Evolutionary conservation across 495 filamentous ascomycete genomes (phyloP).

Genomic region (Pyrenopolyporus hunteri): DNA sequence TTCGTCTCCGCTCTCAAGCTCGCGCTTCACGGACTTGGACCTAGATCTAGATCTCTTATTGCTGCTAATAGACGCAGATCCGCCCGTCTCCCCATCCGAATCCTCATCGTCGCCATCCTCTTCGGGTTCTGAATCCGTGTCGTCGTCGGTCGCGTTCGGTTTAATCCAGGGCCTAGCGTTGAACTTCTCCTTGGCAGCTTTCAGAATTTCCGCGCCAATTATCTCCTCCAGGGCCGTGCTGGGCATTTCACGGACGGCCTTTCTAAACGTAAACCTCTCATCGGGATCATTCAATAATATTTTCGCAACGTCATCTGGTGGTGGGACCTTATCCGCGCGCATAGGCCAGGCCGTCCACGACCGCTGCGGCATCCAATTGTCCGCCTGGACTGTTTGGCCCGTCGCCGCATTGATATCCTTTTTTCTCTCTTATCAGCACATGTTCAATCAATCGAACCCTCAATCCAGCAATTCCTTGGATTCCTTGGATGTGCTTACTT

Average conservation of each 20-base stretch:
- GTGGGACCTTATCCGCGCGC: constrained; percentile 62
- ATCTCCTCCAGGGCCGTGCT: constrained; percentile 70
- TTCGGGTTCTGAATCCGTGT: constrained; percentile 12
- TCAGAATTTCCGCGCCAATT: constrained; percentile 65
- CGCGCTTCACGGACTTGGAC: constrained; percentile 25
- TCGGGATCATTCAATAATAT: constrained; percentile 40
- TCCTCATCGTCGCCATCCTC: constrained; percentile 11
- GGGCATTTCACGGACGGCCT: constrained; percentile 49
- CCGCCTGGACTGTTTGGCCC: constrained; percentile 25
- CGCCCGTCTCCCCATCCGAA: constrained; percentile 15
- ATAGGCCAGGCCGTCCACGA: constrained; percentile 84
- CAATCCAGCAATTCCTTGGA: no score
- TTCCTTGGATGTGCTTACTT: constrained; percentile 5
- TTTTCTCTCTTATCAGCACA: not conserved
- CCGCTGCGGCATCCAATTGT: constrained; percentile 55
- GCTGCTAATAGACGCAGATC: not conserved
- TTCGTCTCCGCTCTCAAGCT: constrained; percentile 27
- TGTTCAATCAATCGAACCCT: not conserved
- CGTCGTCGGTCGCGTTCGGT: constrained; percentile 12
- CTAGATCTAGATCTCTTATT: constrained; percentile 17
- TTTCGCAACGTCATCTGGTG: constrained; percentile 45
- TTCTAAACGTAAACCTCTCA: constrained; percentile 54
- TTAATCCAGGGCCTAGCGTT: constrained; percentile 34
- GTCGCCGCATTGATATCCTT: constrained; percentile 35
- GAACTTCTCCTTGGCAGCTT: constrained; percentile 69